phyloP scores from a whole-genome alignment of 805 yeast genomes.

The Candida sakaeoensis region DNA sequence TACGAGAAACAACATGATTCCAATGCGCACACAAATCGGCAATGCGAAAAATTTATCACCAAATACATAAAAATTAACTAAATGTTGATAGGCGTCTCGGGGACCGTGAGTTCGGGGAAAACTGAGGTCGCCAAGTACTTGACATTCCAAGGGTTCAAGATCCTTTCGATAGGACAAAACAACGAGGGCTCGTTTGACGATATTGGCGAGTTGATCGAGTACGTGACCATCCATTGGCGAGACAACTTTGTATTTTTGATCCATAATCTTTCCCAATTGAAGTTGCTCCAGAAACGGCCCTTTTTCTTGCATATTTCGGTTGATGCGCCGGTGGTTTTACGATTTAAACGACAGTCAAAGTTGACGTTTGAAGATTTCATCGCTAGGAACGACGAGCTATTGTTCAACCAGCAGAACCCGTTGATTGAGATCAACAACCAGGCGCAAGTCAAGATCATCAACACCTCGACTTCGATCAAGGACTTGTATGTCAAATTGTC shows the following conservation, averaged over 20 bases:
- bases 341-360: conserved; percentile 36
- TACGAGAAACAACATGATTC: neutral
- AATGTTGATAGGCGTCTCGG: conserved; percentile 79
- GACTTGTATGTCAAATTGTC: conserved; percentile 37
- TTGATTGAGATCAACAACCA: conserved; percentile 57
- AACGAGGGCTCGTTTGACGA: conserved; percentile 6
- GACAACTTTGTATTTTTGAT: conserved; percentile 57
- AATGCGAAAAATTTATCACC: no score
- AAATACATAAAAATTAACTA: no score
- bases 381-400: conserved; percentile 22
- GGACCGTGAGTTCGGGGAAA: conserved; percentile 65
- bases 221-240: conserved; percentile 66
- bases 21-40: no score
- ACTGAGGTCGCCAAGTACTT: conserved; percentile 60
- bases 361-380: conserved; percentile 33
- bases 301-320: conserved; percentile 77
- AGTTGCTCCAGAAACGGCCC: conserved; percentile 61
- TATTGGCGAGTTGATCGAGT: conserved; percentile 47
- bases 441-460: conserved; percentile 43
- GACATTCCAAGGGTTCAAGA: conserved; percentile 48
- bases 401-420: conserved; percentile 47
- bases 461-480: conserved; percentile 34
- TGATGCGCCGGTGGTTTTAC: conserved; percentile 62
- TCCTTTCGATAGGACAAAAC: neutral
- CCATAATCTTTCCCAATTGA: conserved; percentile 38